Conservation (phyloP, 73 alveolate genomes). For the Durusdinium trenchii region DNA sequence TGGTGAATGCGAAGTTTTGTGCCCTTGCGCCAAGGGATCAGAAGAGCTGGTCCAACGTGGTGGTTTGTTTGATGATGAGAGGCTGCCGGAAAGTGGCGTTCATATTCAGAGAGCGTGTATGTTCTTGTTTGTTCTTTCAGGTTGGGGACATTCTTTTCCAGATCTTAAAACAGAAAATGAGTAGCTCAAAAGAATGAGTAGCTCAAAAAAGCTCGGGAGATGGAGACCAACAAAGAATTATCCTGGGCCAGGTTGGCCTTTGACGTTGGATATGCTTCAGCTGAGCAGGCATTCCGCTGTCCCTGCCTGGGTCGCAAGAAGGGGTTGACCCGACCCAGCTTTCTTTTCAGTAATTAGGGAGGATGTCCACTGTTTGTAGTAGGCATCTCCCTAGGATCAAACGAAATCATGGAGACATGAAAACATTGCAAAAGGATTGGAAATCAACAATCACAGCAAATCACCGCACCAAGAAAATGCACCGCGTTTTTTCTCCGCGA, state of each 20-base stretch:
- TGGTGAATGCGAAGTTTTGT: neutral
- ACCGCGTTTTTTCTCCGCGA: no score
- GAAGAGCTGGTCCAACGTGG: conserved; percentile 68
- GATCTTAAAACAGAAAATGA: no score
- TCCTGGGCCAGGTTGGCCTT: conserved; percentile 54
- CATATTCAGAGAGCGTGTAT: neutral
- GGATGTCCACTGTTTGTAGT: neutral
- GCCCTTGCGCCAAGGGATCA: no score
- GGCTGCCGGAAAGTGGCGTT: neutral
- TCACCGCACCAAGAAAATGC: neutral
- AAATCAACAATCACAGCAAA: neutral
- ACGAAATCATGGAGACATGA: neutral
- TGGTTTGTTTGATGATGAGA: conserved; percentile 60
- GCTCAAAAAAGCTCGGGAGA: neutral
- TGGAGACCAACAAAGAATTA: neutral
- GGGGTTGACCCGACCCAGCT: no score
- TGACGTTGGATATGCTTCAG: conserved; percentile 38
- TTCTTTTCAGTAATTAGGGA: neutral
- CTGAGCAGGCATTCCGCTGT: conserved; percentile 61
- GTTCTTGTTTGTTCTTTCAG: neutral
- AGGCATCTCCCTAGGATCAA: neutral
- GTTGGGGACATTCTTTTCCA: no score
- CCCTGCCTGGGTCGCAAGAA: no score
- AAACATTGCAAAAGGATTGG: no score
- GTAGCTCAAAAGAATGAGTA: no score